Evolutionary conservation across 495 filamentous ascomycete species (phyloP).

Genomic region (Penicillium simplicissimum): DNA sequence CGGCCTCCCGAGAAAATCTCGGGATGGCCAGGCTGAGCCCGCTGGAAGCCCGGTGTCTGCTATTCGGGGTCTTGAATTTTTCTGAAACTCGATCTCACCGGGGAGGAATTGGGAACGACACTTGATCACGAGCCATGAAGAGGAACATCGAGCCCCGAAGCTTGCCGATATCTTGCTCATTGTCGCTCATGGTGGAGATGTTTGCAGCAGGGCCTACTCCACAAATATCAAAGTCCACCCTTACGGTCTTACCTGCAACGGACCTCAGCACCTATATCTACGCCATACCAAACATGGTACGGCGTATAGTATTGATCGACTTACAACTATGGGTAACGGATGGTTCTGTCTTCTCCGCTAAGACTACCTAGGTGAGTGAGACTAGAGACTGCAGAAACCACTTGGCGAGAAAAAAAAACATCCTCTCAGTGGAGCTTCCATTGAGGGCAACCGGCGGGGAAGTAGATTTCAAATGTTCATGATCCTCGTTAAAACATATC

Average conservation of each 20-base stretch:
- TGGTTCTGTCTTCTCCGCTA: too few species aligned
- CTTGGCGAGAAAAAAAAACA: neutral
- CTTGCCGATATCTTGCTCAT: conserved; percentile 13
- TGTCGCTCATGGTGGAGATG: conserved; percentile 3
- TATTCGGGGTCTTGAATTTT: conserved; percentile 5
- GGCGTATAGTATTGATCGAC: too few species aligned
- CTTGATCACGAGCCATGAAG: neutral
- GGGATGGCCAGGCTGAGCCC: conserved; percentile 12
- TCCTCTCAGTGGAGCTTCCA: too few species aligned
- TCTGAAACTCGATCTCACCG: conserved; percentile 18
- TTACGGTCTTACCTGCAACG: neutral
- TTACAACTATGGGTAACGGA: too few species aligned
- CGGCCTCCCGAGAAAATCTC: conserved; percentile 32
- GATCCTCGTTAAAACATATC: neutral
- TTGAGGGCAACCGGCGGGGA: neutral
- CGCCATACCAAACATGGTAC: too few species aligned
- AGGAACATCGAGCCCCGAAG: conserved; percentile 3
- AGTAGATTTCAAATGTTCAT: neutral
- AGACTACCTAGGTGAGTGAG: too few species aligned
- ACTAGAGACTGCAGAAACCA: neutral
- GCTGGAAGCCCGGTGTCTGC: neutral
- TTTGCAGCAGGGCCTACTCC: neutral
- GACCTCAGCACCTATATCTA: too few species aligned
- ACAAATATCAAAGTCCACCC: neutral
- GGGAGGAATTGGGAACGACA: neutral